Evolutionary conservation across 495 filamentous ascomycete species (phyloP).

Genomic region (Pseudevernia furfuracea): DNA sequence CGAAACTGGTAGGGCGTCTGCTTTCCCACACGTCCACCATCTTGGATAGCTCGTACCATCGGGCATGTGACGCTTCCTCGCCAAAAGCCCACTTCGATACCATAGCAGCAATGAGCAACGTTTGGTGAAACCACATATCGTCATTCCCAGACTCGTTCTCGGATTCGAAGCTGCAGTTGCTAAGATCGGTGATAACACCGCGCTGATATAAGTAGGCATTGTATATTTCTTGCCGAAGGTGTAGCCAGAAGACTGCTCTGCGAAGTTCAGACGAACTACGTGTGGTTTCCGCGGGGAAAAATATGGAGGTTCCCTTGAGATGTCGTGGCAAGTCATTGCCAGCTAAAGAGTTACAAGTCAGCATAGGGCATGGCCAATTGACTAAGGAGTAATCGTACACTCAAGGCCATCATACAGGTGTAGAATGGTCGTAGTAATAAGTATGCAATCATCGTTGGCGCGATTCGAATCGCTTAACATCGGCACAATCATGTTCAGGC

Average conservation of each 20-base stretch:
- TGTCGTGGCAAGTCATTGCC: constrained; percentile 13
- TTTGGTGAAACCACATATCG: constrained; percentile 12
- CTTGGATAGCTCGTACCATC: constrained; percentile 11
- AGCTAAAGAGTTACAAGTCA: background rate
- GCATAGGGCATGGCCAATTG: no score
- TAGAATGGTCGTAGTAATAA: constrained; percentile 13
- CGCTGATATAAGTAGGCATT: constrained; percentile 7
- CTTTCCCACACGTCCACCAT: constrained; percentile 12
- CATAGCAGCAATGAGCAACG: background rate
- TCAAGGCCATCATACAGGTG: constrained; percentile 17
- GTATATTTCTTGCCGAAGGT: constrained; percentile 18
- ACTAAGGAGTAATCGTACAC: background rate
- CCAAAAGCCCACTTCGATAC: constrained; percentile 13
- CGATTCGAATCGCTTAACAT: constrained; percentile 11
- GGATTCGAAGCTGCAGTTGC: background rate
- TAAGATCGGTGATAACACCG: constrained; percentile 1
- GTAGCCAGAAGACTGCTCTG: constrained; percentile 18
- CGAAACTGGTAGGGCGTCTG: constrained; percentile 2
- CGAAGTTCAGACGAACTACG: constrained; percentile 7
- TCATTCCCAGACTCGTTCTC: constrained; percentile 4
- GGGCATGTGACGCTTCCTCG: background rate
- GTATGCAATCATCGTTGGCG: constrained; percentile 15
- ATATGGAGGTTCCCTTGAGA: constrained; percentile 13
- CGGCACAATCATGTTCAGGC: constrained; percentile 16
- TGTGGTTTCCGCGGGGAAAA: constrained; percentile 1